phyloP scores from a whole-genome alignment of 768 basidiomycete genomes.

The Hemileccinum rubropunctum region DNA sequence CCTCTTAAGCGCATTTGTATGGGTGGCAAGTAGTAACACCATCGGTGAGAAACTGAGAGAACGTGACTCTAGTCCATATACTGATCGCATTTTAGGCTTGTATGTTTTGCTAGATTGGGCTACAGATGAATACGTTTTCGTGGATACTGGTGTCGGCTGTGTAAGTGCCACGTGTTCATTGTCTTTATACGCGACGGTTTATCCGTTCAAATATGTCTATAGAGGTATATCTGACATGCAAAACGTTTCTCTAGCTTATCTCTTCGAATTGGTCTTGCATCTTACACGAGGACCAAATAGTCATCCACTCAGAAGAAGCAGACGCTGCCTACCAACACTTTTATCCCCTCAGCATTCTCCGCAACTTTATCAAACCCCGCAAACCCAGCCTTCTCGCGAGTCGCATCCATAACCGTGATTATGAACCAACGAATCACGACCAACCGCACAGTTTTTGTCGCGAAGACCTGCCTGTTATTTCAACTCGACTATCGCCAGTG shows the following conservation, averaged over 20 bases:
- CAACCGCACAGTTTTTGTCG: slow-evolving; percentile 9
- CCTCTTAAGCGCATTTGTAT: slow-evolving; percentile 68
- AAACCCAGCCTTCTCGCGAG: slow-evolving; percentile 18
- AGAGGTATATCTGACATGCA: slow-evolving; percentile 1
- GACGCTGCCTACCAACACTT: slow-evolving; percentile 66
- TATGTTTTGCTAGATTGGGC: slow-evolving; percentile 69
- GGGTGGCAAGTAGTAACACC: slow-evolving; percentile 46
- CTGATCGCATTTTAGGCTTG: slow-evolving; percentile 45
- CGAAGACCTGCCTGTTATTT: slow-evolving; percentile 40
- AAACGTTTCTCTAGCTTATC: slow-evolving; percentile 40
- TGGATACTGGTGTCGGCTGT: slow-evolving; percentile 72
- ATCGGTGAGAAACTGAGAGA: slow-evolving; percentile 22
- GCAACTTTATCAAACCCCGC: slow-evolving; percentile 26
- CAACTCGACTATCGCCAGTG: slow-evolving; percentile 41
- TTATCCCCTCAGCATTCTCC: slow-evolving; percentile 49
- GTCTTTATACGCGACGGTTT: slow-evolving; percentile 2
- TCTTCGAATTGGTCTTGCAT: slow-evolving; percentile 81
- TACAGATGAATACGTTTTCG: slow-evolving; percentile 62
- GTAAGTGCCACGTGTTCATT: slow-evolving; percentile 41
- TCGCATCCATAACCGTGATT: slow-evolving; percentile 6
- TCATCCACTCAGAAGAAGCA: slow-evolving; percentile 72
- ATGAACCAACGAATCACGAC: slow-evolving; percentile 2
- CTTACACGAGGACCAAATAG: slow-evolving; percentile 60
- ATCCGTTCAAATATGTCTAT: background rate
- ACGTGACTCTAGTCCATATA: background rate